Evolutionary conservation across 345 rosid genomes (phyloP), one percentile per base, ranked within the genome.

Genomic region (Linum tenue): DNA sequence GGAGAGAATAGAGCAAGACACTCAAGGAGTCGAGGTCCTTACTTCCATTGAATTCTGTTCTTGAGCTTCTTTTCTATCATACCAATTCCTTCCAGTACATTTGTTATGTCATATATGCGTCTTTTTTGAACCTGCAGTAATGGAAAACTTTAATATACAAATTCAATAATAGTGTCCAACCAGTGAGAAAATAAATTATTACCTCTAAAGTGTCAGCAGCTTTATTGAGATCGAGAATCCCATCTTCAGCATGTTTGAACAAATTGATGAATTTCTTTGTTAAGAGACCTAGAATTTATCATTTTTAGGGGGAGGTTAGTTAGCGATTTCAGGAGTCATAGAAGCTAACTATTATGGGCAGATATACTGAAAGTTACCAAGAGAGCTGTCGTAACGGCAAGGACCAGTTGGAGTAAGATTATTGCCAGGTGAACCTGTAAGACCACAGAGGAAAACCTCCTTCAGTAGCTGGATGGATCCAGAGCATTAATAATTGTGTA

Each of bases 31-130:
- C 10, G 7, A 40, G 60, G 35, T 14, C 17, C 87, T 72, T 87
- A 94, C 99, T 90, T 94, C 97, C 97, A 94, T 77, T 90, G 96
- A 78, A 94, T 88, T 76, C 87, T 87, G 75, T 94, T 94, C 81
- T 94, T 94, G 70, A 88, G 87, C 72, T 88, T 90, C 88, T 94
- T 90, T 81, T 94, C 97, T 70, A 90, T 90, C 44, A 90, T 89
- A 78, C 97, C 97, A 84, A 90, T 88, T 67, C 99, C 99, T 87
- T 90, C 99, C 59, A 94, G 81, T 67, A 94, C 99, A 83, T 90
- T 94, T 75, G 97, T 94, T 70, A 94, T 90, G 76, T 94, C 99
- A 69, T 94, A 94, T 78, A 94, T 88, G 71, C 99, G 82, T 76
- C 99, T 84, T 77, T 94, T 94, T 88, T 94, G 97, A 70, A 94